Base-by-base conservation (phyloP, 2,329 filamentous ascomycete species). In the Zasmidium angulare region DNA sequence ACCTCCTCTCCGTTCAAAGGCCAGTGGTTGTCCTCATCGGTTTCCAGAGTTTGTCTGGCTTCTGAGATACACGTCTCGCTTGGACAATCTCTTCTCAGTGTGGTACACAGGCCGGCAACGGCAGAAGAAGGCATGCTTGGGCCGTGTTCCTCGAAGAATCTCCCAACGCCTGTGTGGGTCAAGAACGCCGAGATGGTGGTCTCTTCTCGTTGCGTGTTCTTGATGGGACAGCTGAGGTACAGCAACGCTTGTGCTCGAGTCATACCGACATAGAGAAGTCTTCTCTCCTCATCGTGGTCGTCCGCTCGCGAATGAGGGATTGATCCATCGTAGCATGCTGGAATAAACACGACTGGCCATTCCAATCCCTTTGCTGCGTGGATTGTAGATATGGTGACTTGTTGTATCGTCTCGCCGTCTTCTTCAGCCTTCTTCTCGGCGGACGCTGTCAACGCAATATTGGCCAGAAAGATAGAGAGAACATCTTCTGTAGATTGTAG, bases 281-380 rank as follows among this genome's bases (percentile, higher is more conserved):
- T 83, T 60, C 95, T 83, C 73, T 99, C 93, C 74, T 99, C 93
- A 58, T 93, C 89, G 2, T 83, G 81, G 71, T 98, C 91, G 49
- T 97, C 93, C 1, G 92, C 85, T 66, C 93, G 84, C 1, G 88
- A 89, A 73, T 98, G 93, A 3, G 93, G 93, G 60, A 98, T 96
- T 1, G 89, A 93, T 0, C 93, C 95, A 50, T 92, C 86, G 71
- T 96, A 96, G 23, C 91, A 89, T 1, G 90, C 90, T 4, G 95
- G 93, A 17, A 98, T 87, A 73, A 98, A 98, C 0, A 98, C 91
- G 1, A 96, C 83, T 0, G 93, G 93, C 95, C 95, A 99, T 74
- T 99, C 93, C 0, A 99, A 81, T 2, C 93, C 93, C 75, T 99
- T 99, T 2, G 93, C 91, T 0, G 93, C 92, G 72, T 99, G 93